A percentile compares a stretch with the other conserved stretches of the same genome.
Evolutionary conservation across 345 rosid species (phyloP).

Genomic region (Gossypium turneri): DNA sequence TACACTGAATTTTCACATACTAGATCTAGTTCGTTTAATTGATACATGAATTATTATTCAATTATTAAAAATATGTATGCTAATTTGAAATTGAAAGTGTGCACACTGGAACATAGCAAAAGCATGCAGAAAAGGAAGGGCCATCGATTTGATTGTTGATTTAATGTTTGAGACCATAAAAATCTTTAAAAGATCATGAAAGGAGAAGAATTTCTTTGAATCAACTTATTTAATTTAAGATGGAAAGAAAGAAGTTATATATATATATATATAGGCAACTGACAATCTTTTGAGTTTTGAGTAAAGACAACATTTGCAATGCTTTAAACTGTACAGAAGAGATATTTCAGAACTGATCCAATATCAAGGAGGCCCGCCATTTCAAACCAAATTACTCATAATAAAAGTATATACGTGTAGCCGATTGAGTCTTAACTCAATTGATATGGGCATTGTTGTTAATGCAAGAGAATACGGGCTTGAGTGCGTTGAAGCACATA

Average conservation of each 20-base stretch:
- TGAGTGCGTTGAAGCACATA: accelerated
- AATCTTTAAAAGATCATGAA: not conserved
- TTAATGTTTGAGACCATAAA: conserved; percentile 10
- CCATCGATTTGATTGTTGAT: conserved; percentile 1
- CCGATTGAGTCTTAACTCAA: too few relatives aligned
- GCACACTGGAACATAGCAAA: not conserved
- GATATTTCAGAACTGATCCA: not conserved
- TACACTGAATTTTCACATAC: not conserved
- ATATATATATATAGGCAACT: not conserved
- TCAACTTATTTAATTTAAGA: not conserved
- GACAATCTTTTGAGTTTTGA: not conserved
- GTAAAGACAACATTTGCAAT: not conserved
- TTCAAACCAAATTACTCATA: not conserved
- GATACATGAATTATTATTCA: not conserved
- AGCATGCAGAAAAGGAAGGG: not conserved
- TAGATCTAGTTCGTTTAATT: not conserved
- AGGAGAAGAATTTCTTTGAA: not conserved
- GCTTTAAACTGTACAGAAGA: not conserved
- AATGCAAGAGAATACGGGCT: accelerated
- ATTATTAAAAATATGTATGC: too few relatives aligned
- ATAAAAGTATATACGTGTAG: not conserved
- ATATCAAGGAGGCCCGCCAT: conserved; percentile 8
- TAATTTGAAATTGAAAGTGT: not conserved
- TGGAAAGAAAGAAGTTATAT: not conserved
- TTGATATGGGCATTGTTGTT: accelerated